A percentile compares a stretch with the other conserved stretches of the same genome.
Conservation (phyloP, 176 grass and related monocot species). For the Paspalum vaginatum region DNA sequence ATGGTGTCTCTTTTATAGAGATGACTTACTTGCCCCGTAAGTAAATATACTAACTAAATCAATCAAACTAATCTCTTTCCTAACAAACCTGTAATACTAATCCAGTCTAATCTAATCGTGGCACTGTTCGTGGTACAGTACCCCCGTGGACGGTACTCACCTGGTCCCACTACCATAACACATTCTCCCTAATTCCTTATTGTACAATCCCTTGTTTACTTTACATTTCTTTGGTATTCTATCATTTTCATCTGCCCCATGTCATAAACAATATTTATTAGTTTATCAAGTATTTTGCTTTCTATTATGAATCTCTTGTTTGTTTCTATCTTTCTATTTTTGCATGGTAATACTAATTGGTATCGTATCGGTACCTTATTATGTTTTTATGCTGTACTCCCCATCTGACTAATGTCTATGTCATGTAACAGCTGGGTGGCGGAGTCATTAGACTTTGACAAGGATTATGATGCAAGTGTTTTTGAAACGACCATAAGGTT, state of each 20-base stretch:
- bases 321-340: constrained; percentile 22
- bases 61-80: too few species aligned
- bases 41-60: too few species aligned
- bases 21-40: too few species aligned
- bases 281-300: neutral
- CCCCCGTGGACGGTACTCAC: too few species aligned
- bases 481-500: constrained; percentile 99
- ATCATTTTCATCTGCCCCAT: constrained; percentile 21
- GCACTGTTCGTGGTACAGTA: too few species aligned
- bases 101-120: too few species aligned
- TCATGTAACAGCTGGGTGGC: constrained; percentile 86
- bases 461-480: constrained; percentile 95
- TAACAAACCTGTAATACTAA: too few species aligned
- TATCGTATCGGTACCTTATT: constrained; percentile 26
- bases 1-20: too few species aligned
- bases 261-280: constrained; percentile 18
- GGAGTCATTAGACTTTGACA: constrained; percentile 92
- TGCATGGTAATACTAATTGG: constrained; percentile 23
- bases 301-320: constrained; percentile 1
- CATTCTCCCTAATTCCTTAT: neutral
- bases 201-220: constrained; percentile 20
- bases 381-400: constrained; percentile 33
- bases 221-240: constrained; percentile 20
- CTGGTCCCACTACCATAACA: too few species aligned
- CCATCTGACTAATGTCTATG: constrained; percentile 41